phyloP scores from a whole-genome alignment of 257 asterid genomes.

The Nicotiana noctiflora region DNA sequence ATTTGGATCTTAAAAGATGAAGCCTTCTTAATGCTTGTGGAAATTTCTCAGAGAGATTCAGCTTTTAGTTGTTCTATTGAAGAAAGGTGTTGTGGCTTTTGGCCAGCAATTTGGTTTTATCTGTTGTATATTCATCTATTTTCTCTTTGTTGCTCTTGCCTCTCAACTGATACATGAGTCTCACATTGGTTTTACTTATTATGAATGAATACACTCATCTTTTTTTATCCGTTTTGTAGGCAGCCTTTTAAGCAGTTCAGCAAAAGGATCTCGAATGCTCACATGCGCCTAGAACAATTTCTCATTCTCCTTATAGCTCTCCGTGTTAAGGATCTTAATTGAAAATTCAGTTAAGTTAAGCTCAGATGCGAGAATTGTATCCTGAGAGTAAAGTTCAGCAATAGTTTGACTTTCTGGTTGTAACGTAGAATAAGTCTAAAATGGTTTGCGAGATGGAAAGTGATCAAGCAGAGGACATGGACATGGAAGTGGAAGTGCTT shows the following conservation, averaged over 20 bases:
- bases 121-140: neutral
- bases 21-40: neutral
- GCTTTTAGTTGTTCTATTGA: neutral
- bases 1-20: neutral
- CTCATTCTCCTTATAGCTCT: neutral
- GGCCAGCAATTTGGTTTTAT: neutral
- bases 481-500: constrained; percentile 57
- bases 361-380: constrained; percentile 1
- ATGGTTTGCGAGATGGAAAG: constrained; percentile 59
- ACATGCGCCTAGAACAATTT: neutral
- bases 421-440: neutral
- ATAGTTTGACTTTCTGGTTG: constrained; percentile 6
- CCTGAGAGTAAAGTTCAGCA: neutral
- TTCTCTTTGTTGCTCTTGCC: neutral
- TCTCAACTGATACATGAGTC: neutral
- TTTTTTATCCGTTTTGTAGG: neutral
- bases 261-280: neutral
- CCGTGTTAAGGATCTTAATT: neutral
- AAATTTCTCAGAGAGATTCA: neutral
- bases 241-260: constrained; percentile 3
- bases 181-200: neutral
- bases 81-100: neutral
- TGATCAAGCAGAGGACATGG: constrained; percentile 67
- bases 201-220: neutral
- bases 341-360: neutral